These are phyloP conservation scores for Pyricularia pennisetigena DNA, from an alignment of 2,329 filamentous ascomycete genomes.

Conservation along the genomic window DNA sequence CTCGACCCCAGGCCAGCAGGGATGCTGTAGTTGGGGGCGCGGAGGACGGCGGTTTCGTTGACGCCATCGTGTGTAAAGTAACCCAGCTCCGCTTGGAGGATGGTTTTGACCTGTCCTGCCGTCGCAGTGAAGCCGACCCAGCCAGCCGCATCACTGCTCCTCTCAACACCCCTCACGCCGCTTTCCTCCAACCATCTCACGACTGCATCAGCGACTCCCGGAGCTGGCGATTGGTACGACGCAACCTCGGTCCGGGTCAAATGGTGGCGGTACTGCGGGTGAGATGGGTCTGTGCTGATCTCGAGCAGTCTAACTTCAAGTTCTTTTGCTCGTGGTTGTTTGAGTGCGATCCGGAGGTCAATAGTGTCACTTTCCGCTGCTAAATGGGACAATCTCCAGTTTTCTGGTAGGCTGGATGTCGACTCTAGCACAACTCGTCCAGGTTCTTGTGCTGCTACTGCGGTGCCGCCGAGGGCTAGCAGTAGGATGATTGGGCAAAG, in stretches of 20 bases:
- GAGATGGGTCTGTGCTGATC: slow-evolving; percentile 11
- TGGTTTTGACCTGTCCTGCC: slow-evolving; percentile 24
- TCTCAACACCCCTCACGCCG: slow-evolving; percentile 16
- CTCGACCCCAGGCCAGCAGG: slow-evolving; percentile 26
- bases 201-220: slow-evolving; percentile 24
- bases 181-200: slow-evolving; percentile 29
- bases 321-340: slow-evolving; percentile 18
- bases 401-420: slow-evolving; percentile 12
- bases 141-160: slow-evolving; percentile 18
- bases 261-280: slow-evolving; percentile 17
- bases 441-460: neutral
- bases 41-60: slow-evolving; percentile 22
- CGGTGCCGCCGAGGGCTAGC: neutral
- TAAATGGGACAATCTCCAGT: slow-evolving; percentile 16
- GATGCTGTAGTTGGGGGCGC: slow-evolving; percentile 33
- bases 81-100: slow-evolving; percentile 30
- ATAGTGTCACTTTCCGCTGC: slow-evolving; percentile 17
- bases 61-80: slow-evolving; percentile 29
- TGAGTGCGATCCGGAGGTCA: slow-evolving; percentile 18
- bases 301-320: slow-evolving; percentile 17
- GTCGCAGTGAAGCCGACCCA: slow-evolving; percentile 33
- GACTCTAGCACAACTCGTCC: slow-evolving; percentile 12
- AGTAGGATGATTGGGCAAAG: neutral
- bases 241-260: slow-evolving; percentile 26
- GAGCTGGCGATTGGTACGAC: slow-evolving; percentile 23